Base-by-base conservation (phyloP, 139 green algal species). In the Micractinium sp. region DNA sequence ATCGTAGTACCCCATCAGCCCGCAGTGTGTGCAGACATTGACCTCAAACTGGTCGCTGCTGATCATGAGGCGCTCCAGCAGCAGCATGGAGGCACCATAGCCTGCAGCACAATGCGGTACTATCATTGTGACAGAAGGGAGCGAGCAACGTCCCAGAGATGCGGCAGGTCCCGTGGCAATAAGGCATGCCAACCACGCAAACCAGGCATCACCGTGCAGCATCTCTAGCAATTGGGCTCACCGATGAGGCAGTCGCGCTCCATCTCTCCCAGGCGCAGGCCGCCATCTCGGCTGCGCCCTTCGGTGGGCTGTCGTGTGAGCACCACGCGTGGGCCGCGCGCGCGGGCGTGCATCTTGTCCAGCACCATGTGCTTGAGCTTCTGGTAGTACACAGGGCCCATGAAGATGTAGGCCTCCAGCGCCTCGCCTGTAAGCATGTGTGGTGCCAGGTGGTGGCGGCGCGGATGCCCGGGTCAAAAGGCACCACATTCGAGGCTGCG, bases 281-380 rank as follows among this genome's bases (percentile, higher is more conserved):
- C 98, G 47, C 98, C 98, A 81, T 99, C 98, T 19, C 97, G 91
- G 13, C 91, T 94, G 67, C 98, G 95, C 12, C 98, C 98, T 92
- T 99, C 98, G 0, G 98, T 99, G 61, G 98, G 98, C 92, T 99
- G 98, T 20, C 98, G 91, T 20, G 98, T 99, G 27, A 99, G 95
- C 79, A 99, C 95, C 60, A 99, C 95, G 15, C 96, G 90, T 0
- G 96, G 96, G 7, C 96, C 96, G 0, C 94, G 90, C 15, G 96
- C 93, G 19, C 98, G 91, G 16, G 98, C 97, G 90, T 99, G 98
- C 97, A 99, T 99, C 94, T 99, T 99, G 92, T 99, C 98, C 82
- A 99, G 90, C 74, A 89, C 98, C 98, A 99, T 99, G 92, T 99
- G 98, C 96, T 99, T 99, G 20, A 99, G 96, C 95, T 99, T 99